Conservation (phyloP, 2,329 filamentous ascomycete genomes). For the Trichoderma pleuroti region DNA sequence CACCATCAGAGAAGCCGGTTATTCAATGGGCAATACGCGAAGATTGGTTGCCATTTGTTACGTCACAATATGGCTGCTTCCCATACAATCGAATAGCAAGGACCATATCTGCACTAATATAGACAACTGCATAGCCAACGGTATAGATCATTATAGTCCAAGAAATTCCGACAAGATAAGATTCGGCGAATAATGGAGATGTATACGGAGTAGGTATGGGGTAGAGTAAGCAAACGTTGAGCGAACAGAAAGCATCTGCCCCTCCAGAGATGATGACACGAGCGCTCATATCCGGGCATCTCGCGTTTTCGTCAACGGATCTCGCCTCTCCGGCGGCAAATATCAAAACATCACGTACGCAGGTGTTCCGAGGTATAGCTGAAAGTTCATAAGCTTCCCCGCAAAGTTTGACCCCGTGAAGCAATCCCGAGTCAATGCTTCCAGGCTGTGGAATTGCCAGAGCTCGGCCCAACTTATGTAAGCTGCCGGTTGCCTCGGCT, state of each 20-base stretch:
- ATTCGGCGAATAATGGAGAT: neutral
- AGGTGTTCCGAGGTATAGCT: neutral
- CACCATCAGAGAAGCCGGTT: neutral
- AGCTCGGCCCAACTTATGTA: slow-evolving; percentile 14
- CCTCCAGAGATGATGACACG: neutral
- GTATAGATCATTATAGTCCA: neutral
- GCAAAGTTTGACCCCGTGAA: neutral
- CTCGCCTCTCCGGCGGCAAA: neutral
- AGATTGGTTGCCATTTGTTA: neutral
- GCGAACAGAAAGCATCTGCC: neutral
- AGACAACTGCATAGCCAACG: neutral
- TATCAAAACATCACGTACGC: neutral
- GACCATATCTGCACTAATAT: neutral
- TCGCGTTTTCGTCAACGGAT: neutral
- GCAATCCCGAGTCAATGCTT: neutral
- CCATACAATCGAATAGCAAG: neutral
- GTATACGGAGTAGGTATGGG: neutral
- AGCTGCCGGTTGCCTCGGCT: slow-evolving; percentile 17
- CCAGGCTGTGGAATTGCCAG: neutral
- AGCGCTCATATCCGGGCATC: neutral
- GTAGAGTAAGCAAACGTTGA: neutral
- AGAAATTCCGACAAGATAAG: neutral
- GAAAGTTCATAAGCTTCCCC: neutral
- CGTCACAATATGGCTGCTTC: neutral
- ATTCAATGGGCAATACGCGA: neutral